Percentiles rank a stretch among this genome's conserved stretches.
These are phyloP conservation scores for Jackrogersella minutella DNA, from an alignment of 495 filamentous ascomycete genomes.

Conservation along the genomic window DNA sequence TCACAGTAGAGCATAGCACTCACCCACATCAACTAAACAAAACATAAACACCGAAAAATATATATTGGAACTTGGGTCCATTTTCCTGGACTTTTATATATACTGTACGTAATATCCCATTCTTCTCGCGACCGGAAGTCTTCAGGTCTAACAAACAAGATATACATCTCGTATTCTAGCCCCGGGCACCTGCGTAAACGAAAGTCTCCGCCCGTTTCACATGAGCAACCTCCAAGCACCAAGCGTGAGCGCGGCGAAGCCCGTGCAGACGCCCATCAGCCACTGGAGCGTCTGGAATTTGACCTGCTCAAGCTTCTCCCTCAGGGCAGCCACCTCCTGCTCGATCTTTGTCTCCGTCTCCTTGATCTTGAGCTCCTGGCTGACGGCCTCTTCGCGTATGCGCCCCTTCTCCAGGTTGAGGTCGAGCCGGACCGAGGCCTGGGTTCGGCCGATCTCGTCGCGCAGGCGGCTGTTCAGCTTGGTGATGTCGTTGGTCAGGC, in stretches of 20 bases:
- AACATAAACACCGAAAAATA: background rate
- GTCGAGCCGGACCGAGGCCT: slow-evolving; percentile 89
- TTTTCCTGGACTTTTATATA: slow-evolving; percentile 6
- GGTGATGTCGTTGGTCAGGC: slow-evolving; percentile 90
- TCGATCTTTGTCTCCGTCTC: slow-evolving; percentile 99
- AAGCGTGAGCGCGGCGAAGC: slow-evolving; percentile 88
- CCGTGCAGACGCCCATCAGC: slow-evolving; percentile 96
- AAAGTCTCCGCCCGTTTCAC: slow-evolving; percentile 40
- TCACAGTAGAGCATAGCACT: background rate
- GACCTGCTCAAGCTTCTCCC: slow-evolving; percentile 93
- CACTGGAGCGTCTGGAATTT: slow-evolving; percentile 98
- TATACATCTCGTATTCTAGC: background rate
- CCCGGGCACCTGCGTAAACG: background rate
- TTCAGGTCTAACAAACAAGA: slow-evolving; percentile 9
- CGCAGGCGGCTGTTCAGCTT: slow-evolving; percentile 87
- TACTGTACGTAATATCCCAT: background rate
- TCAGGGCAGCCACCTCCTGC: slow-evolving; percentile 90
- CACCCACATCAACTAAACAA: background rate
- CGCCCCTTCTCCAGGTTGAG: slow-evolving; percentile 96
- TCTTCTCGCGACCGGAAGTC: slow-evolving; percentile 6
- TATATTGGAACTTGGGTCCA: too few relatives aligned
- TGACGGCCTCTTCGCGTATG: slow-evolving; percentile 95
- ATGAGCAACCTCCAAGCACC: slow-evolving; percentile 94
- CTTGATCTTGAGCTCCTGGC: slow-evolving; percentile 97
- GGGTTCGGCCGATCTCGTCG: slow-evolving; percentile 93